Conservation (phyloP, 495 filamentous ascomycete genomes). For the Viridothelium virens region DNA sequence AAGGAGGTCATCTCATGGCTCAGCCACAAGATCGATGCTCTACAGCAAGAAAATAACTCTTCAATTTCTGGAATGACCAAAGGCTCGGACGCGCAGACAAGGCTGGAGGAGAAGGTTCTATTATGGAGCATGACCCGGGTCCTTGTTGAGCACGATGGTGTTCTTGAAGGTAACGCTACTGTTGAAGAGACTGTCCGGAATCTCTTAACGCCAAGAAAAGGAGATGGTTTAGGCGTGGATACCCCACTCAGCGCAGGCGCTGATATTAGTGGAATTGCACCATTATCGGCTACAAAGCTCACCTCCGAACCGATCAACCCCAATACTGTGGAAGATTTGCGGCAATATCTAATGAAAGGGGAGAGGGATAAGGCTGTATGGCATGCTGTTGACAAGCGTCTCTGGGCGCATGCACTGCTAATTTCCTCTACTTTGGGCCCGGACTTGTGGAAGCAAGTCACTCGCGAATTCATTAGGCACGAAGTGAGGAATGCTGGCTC, state of each 20-base stretch:
- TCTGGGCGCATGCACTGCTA: constrained; percentile 95
- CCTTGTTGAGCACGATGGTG: constrained; percentile 79
- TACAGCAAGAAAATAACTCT: constrained; percentile 56
- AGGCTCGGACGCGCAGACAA: constrained; percentile 28
- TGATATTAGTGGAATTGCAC: constrained; percentile 31
- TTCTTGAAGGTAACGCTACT: constrained; percentile 61
- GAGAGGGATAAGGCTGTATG: constrained; percentile 89
- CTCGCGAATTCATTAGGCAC: constrained; percentile 85
- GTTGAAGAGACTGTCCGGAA: constrained; percentile 66
- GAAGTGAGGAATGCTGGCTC: constrained; percentile 73
- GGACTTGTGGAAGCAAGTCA: constrained; percentile 78
- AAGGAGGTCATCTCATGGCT: constrained; percentile 87
- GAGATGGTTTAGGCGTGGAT: constrained; percentile 20
- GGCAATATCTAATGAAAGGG: constrained; percentile 63
- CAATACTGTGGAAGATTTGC: constrained; percentile 58
- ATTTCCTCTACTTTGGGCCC: constrained; percentile 68
- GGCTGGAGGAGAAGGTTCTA: constrained; percentile 71
- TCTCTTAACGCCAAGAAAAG: constrained; percentile 56
- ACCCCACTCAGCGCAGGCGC: constrained; percentile 21
- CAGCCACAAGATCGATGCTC: constrained; percentile 56
- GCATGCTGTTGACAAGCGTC: constrained; percentile 82
- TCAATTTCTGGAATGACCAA: constrained; percentile 39
- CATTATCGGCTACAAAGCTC: constrained; percentile 26
- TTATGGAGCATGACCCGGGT: constrained; percentile 80
- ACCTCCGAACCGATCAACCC: constrained; percentile 58